Percentiles rank a stretch among this genome's conserved stretches.
Evolutionary conservation across 257 asterid species (phyloP).

Genomic region (Gentiana straminea): DNA sequence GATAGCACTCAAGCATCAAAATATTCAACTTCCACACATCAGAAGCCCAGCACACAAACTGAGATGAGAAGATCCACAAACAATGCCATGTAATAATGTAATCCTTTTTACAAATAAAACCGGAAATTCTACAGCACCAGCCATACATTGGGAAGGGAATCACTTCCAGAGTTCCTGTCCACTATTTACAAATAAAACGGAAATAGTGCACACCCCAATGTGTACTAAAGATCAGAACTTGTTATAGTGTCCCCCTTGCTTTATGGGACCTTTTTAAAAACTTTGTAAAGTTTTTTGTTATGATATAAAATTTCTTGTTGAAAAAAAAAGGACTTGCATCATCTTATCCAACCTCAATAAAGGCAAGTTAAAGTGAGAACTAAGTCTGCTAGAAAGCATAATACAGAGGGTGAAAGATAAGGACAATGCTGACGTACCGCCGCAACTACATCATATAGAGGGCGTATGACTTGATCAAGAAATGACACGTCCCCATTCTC

Average conservation of each 20-base stretch:
- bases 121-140: too few relatives aligned
- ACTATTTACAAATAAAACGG: too few relatives aligned
- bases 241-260: background rate
- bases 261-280: too few relatives aligned
- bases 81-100: too few relatives aligned
- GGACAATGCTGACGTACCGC: conserved; percentile 51
- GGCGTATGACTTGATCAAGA: conserved; percentile 76
- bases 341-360: background rate
- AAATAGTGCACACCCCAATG: background rate
- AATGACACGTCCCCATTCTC: conserved; percentile 66
- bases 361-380: conserved; percentile 1
- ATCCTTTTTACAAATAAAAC: too few relatives aligned
- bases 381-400: conserved; percentile 1
- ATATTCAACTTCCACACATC: too few relatives aligned
- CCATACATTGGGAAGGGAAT: too few relatives aligned
- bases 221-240: background rate
- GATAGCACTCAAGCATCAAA: too few relatives aligned
- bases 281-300: background rate
- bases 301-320: background rate
- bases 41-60: too few relatives aligned
- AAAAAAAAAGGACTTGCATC: too few relatives aligned
- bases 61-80: too few relatives aligned
- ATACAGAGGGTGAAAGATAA: conserved; percentile 4
- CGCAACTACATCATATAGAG: conserved; percentile 72
- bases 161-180: too few relatives aligned